phyloP scores from a whole-genome alignment of 2,329 filamentous ascomycete genomes.

The Colletotrichum sp. region DNA sequence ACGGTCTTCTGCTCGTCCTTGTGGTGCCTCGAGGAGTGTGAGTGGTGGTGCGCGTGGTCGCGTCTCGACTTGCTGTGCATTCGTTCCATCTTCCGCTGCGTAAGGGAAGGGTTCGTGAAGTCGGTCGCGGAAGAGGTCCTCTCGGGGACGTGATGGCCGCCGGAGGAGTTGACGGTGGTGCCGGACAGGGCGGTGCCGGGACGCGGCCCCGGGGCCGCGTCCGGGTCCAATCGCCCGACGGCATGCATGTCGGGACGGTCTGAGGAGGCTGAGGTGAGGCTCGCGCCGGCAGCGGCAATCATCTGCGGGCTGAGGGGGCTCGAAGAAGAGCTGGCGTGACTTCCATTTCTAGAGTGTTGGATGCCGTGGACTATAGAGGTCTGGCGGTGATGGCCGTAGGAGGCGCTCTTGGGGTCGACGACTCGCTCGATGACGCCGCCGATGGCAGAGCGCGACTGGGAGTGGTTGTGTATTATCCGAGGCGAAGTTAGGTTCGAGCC shows the following conservation, averaged over 20 bases:
- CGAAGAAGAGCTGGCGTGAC: slow-evolving; percentile 77
- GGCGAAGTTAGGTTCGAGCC: slow-evolving; percentile 36
- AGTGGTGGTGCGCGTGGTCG: slow-evolving; percentile 76
- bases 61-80: slow-evolving; percentile 72
- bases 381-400: slow-evolving; percentile 90
- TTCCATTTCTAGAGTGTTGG: slow-evolving; percentile 90
- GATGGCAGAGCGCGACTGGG: slow-evolving; percentile 44
- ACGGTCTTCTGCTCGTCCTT: slow-evolving; percentile 86
- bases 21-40: slow-evolving; percentile 73
- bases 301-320: slow-evolving; percentile 90
- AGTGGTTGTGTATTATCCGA: slow-evolving; percentile 39
- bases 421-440: slow-evolving; percentile 53
- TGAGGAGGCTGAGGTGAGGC: slow-evolving; percentile 39
- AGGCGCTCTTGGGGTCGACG: slow-evolving; percentile 59
- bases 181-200: slow-evolving; percentile 55
- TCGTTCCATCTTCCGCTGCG: slow-evolving; percentile 61
- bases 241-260: slow-evolving; percentile 58
- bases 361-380: slow-evolving; percentile 97
- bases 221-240: slow-evolving; percentile 50
- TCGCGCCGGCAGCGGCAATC: slow-evolving; percentile 71
- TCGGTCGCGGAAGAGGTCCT: slow-evolving; percentile 53
- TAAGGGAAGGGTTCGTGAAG: slow-evolving; percentile 43
- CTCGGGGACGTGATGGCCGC: slow-evolving; percentile 41
- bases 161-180: slow-evolving; percentile 33
- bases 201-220: slow-evolving; percentile 41